A percentile compares a stretch with the other conserved stretches of the same genome.
Conservation (phyloP, 768 basidiomycete genomes). For the Saitozyma sp. region DNA sequence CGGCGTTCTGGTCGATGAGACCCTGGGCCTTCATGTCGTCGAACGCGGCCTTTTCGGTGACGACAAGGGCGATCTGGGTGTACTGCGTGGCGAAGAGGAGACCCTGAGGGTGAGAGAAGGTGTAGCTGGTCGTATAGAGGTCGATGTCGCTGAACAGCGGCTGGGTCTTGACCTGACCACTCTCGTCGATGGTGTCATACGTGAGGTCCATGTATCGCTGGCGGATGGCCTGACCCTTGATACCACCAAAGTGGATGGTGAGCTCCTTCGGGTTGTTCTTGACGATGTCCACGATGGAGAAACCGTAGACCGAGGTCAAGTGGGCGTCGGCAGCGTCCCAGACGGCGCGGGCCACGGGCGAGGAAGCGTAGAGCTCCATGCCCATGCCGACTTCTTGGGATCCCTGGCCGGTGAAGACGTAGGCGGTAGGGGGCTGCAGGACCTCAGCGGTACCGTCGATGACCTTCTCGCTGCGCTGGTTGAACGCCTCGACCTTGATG, state of each 20-base stretch:
- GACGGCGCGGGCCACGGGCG: conserved; percentile 89
- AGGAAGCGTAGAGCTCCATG: conserved; percentile 93
- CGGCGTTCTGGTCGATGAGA: conserved; percentile 84
- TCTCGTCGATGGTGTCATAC: conserved; percentile 94
- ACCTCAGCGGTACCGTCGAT: conserved; percentile 90
- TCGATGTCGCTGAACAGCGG: conserved; percentile 96
- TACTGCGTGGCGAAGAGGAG: conserved; percentile 97
- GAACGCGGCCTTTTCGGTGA: conserved; percentile 96
- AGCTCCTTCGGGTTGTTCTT: conserved; percentile 98
- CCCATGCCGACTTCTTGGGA: conserved; percentile 99
- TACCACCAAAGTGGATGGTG: conserved; percentile 98
- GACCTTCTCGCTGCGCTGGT: conserved; percentile 84
- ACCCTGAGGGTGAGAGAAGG: conserved; percentile 95
- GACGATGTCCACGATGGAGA: conserved; percentile 98
- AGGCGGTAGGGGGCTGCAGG: conserved; percentile 82
- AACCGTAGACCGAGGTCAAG: conserved; percentile 90
- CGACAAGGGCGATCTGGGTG: conserved; percentile 96
- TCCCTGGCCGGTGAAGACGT: conserved; percentile 97
- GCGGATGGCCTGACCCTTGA: conserved; percentile 96
- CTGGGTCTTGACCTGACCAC: conserved; percentile 91
- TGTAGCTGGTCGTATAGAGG: conserved; percentile 89
- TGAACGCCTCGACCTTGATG: conserved; percentile 81
- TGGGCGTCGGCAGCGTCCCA: conserved; percentile 97
- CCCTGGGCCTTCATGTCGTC: conserved; percentile 98
- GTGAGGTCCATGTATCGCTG: conserved; percentile 99